Percentiles rank a stretch among this genome's conserved stretches.
phyloP scores from a whole-genome alignment of 2,329 filamentous ascomycete species.

The Pyrenophora tritici-repentis region DNA sequence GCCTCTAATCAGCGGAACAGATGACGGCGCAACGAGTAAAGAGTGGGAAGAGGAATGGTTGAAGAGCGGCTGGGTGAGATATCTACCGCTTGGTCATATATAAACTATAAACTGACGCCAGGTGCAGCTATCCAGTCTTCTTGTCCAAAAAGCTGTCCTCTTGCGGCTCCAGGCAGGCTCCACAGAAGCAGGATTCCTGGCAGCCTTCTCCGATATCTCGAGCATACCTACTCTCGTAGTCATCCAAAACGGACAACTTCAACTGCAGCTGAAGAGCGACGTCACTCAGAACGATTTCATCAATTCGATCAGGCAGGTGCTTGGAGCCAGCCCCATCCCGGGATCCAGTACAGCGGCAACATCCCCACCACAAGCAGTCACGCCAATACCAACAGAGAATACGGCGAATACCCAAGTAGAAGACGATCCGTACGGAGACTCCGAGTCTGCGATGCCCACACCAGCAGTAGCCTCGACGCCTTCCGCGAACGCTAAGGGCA shows the following conservation, averaged over 20 bases:
- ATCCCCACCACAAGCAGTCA: conserved; percentile 15
- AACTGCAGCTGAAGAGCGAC: conserved; percentile 74
- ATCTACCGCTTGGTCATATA: not conserved
- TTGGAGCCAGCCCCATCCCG: conserved; percentile 38
- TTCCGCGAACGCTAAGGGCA: conserved; percentile 40
- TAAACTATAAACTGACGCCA: conserved; percentile 7
- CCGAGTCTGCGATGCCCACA: conserved; percentile 8
- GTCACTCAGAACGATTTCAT: conserved; percentile 69
- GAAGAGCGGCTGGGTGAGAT: conserved; percentile 43
- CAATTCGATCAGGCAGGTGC: conserved; percentile 55
- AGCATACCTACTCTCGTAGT: conserved; percentile 79
- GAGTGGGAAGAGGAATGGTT: conserved; percentile 75
- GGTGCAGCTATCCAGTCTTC: conserved; percentile 50
- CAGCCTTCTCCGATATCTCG: conserved; percentile 80
- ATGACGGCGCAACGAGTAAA: conserved; percentile 70
- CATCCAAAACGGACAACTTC: conserved; percentile 78
- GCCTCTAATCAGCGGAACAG: conserved; percentile 50
- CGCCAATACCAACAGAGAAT: conserved; percentile 10
- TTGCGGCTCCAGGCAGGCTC: conserved; percentile 74
- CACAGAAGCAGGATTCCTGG: conserved; percentile 79
- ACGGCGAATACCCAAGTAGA: conserved; percentile 5
- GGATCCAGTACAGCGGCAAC: conserved; percentile 21
- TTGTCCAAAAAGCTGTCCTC: conserved; percentile 68
- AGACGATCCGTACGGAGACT: conserved; percentile 9
- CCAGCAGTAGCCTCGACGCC: conserved; percentile 11